Evolutionary conservation across 768 basidiomycete species (phyloP), one percentile per base, ranked within the genome.

Genomic region (Neoboletus subvelutipes): DNA sequence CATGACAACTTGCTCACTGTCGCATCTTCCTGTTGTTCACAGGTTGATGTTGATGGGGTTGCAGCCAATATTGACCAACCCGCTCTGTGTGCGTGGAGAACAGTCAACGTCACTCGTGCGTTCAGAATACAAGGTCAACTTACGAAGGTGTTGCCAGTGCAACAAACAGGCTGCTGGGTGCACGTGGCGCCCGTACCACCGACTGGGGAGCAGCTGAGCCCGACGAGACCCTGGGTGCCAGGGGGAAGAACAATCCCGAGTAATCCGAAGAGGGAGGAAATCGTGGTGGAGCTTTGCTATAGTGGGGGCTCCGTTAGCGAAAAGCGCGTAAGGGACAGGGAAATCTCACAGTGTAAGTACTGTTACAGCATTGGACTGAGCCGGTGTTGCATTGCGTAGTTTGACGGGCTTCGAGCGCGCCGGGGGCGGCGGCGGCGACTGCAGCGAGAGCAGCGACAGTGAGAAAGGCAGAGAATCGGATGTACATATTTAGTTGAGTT

Each of bases 161-260:
- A 67, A 20, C 66, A 67, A 34, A 68, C 60, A 0, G 66, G 24
- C 36, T 68, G 49, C 28, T 55, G 36, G 11, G 41, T 31, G 36
- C 66, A 67, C 1, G 15, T 1, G 1, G 54, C 36, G 17, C 53
- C 61, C 0, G 22, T 51, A 11, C 55, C 66, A 0, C 54, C 52
- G 1, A 39, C 24, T 0, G 60, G 50, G n/a, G 17, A 13, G 39
- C 66, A 68, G 10, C 9, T 6, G 1, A 51, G 8, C 17, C 60
- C 66, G 10, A 65, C 11, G 6, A 54, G 45, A 29, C 58, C 61
- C 1, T 6, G 0, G 10, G 48, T 1, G 5, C 0, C 0, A n/a
- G n/a, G n/a, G 11, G 50, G 50, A 9, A 50, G 6, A 7, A 11
- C 20, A 8, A 51, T 0, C 4, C 58, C 58, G 10, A 67, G 52